Conservation (phyloP, 768 basidiomycete species). For the Amyloporia xantha region DNA sequence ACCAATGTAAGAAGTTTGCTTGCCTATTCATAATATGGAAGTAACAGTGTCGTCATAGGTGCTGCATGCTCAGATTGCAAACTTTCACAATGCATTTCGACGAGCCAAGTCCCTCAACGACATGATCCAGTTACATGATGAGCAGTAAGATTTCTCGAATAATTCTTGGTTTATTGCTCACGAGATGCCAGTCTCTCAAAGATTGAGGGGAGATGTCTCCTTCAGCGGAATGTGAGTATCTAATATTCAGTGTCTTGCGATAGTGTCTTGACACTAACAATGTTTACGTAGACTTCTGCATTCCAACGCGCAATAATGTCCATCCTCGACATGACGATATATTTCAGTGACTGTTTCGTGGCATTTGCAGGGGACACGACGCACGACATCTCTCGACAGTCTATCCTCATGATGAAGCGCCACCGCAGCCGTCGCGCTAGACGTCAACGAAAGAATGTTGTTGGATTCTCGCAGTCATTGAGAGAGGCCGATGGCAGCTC, state of each 20-base stretch:
- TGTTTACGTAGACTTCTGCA: conserved; percentile 44
- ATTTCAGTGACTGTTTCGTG: conserved; percentile 60
- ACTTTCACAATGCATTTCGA: conserved; percentile 52
- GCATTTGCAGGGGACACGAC: conserved; percentile 56
- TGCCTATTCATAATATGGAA: no score
- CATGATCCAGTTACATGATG: conserved; percentile 61
- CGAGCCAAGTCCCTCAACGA: conserved; percentile 64
- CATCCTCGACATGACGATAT: conserved; percentile 67
- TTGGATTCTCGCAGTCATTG: conserved; percentile 48
- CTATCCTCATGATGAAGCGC: conserved; percentile 43
- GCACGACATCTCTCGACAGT: conserved; percentile 44
- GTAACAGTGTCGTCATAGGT: conserved; percentile 45
- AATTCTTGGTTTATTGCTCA: not conserved
- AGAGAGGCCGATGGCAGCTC: conserved; percentile 33
- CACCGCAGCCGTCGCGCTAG: conserved; percentile 59
- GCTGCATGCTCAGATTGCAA: conserved; percentile 52
- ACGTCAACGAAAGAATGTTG: conserved; percentile 47
- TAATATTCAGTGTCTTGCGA: not conserved
- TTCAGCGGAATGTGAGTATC: conserved; percentile 44
- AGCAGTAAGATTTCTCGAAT: conserved; percentile 45
- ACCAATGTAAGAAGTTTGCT: conserved; percentile 72
- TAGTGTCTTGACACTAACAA: not conserved
- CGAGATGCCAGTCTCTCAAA: conserved; percentile 44
- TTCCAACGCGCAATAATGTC: conserved; percentile 61
- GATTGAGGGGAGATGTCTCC: conserved; percentile 55